Evolutionary conservation across 2,329 filamentous ascomycete species (phyloP).

Genomic region (Fusarium nurragi): DNA sequence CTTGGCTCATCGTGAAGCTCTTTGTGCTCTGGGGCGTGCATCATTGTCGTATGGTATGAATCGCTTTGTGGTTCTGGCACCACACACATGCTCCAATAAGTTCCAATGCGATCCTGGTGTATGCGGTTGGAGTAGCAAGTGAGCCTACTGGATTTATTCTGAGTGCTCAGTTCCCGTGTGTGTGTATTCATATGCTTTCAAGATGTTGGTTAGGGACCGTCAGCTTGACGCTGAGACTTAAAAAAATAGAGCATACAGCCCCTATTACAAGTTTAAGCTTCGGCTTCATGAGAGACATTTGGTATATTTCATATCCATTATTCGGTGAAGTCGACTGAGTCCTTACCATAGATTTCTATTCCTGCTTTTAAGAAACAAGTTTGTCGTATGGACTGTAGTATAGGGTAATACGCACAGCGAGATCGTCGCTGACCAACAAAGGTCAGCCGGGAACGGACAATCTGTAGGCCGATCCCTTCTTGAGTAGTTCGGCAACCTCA

Average conservation of each 20-base stretch:
- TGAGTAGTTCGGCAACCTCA: conserved; percentile 19
- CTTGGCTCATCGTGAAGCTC: not conserved
- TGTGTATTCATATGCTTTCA: too few relatives aligned
- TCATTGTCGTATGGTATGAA: not conserved
- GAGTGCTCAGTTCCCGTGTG: too few relatives aligned
- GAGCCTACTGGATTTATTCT: not conserved
- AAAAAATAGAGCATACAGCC: too few relatives aligned
- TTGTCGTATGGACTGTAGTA: not conserved
- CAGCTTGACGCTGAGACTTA: too few relatives aligned
- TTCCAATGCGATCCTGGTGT: not conserved
- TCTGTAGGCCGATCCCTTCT: conserved; percentile 26
- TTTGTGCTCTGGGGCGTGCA: not conserved
- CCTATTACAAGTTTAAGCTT: too few relatives aligned
- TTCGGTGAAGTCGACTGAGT: too few relatives aligned
- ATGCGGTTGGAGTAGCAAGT: not conserved
- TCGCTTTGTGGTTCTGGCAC: not conserved
- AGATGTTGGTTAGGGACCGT: too few relatives aligned
- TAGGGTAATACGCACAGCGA: conserved; percentile 22
- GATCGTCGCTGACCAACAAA: not conserved
- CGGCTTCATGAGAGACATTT: too few relatives aligned
- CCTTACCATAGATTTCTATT: too few relatives aligned
- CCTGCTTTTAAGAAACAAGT: too few relatives aligned
- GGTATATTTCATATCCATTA: too few relatives aligned
- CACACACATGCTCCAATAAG: not conserved
- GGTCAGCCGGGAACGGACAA: conserved; percentile 38